These are phyloP conservation scores for Neoscytalidium dimidiatum DNA, from an alignment of 2,329 filamentous ascomycete genomes.

Conservation along the genomic window DNA sequence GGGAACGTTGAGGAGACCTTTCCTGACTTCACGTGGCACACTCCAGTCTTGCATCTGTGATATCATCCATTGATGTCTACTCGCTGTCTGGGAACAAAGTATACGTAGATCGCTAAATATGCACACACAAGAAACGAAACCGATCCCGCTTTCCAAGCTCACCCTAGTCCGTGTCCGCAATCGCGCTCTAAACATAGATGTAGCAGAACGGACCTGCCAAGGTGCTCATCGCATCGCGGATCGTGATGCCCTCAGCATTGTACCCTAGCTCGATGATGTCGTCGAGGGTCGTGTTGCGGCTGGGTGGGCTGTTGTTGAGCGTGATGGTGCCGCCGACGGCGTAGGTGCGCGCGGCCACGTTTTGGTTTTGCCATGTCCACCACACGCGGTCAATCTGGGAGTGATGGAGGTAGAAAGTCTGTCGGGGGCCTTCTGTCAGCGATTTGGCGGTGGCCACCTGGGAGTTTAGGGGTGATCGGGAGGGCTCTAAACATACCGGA, in stretches of 20 bases:
- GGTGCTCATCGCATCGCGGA: slow-evolving; percentile 45
- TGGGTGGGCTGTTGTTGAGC: slow-evolving; percentile 46
- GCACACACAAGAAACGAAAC: neutral
- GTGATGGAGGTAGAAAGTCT: slow-evolving; percentile 51
- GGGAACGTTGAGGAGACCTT: too few relatives aligned
- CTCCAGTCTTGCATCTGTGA: too few relatives aligned
- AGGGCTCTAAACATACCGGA: slow-evolving; percentile 26
- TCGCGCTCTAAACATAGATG: slow-evolving; percentile 33
- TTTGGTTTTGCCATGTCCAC: slow-evolving; percentile 55
- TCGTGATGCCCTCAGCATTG: slow-evolving; percentile 31
- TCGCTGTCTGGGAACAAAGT: too few relatives aligned
- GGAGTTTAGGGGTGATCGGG: neutral
- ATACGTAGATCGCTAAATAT: neutral
- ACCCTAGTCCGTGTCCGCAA: neutral
- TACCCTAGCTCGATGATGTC: slow-evolving; percentile 45
- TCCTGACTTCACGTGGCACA: too few relatives aligned
- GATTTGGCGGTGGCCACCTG: neutral
- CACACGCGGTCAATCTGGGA: slow-evolving; percentile 50
- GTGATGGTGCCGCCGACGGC: slow-evolving; percentile 48
- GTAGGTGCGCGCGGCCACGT: slow-evolving; percentile 39
- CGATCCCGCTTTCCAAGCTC: too few relatives aligned
- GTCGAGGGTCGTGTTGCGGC: slow-evolving; percentile 48
- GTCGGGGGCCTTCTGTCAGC: neutral
- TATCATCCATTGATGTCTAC: too few relatives aligned
- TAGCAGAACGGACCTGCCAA: slow-evolving; percentile 51